Base-by-base conservation (phyloP, 139 green algal species). In the Zygnema cylindricum region DNA sequence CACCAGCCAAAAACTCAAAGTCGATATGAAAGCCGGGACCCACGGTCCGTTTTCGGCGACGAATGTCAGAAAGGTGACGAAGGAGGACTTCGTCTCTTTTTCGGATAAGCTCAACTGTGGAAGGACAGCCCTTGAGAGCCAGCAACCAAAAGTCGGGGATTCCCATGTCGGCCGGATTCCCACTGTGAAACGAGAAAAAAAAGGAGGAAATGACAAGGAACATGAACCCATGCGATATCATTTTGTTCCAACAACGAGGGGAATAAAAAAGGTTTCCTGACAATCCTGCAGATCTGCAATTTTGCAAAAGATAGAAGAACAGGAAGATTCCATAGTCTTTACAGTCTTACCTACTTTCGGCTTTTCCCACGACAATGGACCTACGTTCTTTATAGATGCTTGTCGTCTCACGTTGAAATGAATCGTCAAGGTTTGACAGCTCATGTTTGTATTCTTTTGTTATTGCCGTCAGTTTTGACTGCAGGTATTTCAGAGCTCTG, bases 91-190 rank as follows among this genome's bases (percentile, higher is more conserved):
- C 79, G 57, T 90, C 86, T 43, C 77, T 33, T 33, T 55, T 36
- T 11, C 86, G 86, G 32, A 90, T 69, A 7, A 88, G 35, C 55
- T 90, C 86, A 32, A 90, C 86, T 25, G 78, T 90, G 7, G 40
- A 7, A 7, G 78, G 55, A 36, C 54, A 89, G 55, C 77, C 69
- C 36, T 90, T 90, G 79, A 90, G 86, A 36, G 69, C 86, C 42
- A 90, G 77, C 38, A 90, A 42, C 86, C 86, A 90, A 71, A 90
- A 90, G 16, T 76, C 54, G 1, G 86, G 86, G 1, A 90, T 41
- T 2, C 35, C 16, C 71, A 79, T 79, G 16, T 63, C 49, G 71
- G 71, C 71, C 7, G 71, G 36, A 84, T 84, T 39, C 22, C 35
- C 77, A 41, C 77, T 84, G 77, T 25, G 76, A 55, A 73, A 7